A percentile compares a stretch with the other conserved stretches of the same genome.
Conservation (phyloP, 1,139 yeast species). For the Suhomyces panamericanus region DNA sequence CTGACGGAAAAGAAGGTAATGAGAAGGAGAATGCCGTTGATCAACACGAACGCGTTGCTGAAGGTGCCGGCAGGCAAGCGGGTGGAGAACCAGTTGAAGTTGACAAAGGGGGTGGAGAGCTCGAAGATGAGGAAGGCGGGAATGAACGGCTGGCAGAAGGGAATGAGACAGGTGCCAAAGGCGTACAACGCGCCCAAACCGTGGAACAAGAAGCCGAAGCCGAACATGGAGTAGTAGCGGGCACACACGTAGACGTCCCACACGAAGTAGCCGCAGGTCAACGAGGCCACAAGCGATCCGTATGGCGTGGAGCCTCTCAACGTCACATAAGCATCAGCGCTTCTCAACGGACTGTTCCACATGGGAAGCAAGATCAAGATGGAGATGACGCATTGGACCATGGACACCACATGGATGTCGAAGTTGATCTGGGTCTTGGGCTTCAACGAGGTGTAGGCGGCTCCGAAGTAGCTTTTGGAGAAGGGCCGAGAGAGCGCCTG, state of each 20-base stretch:
- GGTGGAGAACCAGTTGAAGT: constrained; percentile 86
- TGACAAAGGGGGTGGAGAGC: constrained; percentile 88
- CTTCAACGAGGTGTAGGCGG: constrained; percentile 48
- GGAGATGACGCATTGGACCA: constrained; percentile 72
- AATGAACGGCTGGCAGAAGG: constrained; percentile 69
- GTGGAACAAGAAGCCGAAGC: constrained; percentile 80
- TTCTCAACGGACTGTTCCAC: constrained; percentile 50
- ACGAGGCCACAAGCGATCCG: constrained; percentile 66
- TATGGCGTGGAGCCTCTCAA: constrained; percentile 75
- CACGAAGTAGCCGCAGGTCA: constrained; percentile 83
- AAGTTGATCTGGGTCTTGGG: constrained; percentile 62
- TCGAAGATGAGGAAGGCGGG: constrained; percentile 87
- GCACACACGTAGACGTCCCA: constrained; percentile 83
- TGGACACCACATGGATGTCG: constrained; percentile 87
- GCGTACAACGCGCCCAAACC: constrained; percentile 82
- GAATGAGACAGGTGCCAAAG: constrained; percentile 53
- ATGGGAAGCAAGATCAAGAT: constrained; percentile 56
- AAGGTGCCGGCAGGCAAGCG: constrained; percentile 64
- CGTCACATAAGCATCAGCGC: constrained; percentile 41
- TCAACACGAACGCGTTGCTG: constrained; percentile 49
- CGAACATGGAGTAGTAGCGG: constrained; percentile 63
- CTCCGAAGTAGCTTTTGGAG: constrained; percentile 37
- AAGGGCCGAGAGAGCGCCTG: constrained; percentile 44
- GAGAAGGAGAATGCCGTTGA: constrained; percentile 73
- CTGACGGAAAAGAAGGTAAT: constrained; percentile 73